These are phyloP conservation scores for Fraxinus floribunda DNA, from an alignment of 305 asterid species.

Conservation along the genomic window DNA sequence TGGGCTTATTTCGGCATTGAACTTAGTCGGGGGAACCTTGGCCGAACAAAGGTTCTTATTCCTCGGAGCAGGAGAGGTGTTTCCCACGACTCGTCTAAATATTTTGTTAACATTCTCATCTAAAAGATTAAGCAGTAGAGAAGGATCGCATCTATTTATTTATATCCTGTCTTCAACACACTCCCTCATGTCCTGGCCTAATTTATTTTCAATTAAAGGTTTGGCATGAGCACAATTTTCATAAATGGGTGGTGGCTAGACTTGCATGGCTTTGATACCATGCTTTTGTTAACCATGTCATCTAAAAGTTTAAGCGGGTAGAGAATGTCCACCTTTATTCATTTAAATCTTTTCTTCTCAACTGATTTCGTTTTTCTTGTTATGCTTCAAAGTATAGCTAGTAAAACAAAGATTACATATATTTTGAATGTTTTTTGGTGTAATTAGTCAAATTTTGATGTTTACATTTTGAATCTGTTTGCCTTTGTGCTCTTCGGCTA, in stretches of 20 bases:
- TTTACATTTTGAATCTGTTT: neutral
- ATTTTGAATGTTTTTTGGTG: neutral
- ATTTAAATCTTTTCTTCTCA: neutral
- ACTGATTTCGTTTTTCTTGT: neutral
- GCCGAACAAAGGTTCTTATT: neutral
- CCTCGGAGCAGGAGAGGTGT: neutral
- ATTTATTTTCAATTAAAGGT: neutral
- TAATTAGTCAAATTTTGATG: neutral
- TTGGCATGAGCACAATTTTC: neutral
- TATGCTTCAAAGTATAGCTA: neutral
- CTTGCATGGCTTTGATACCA: neutral
- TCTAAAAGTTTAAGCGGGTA: neutral
- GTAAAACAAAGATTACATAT: neutral
- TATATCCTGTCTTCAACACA: neutral
- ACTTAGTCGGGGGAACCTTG: neutral
- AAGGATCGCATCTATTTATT: neutral
- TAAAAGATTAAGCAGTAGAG: neutral
- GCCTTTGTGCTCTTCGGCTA: neutral
- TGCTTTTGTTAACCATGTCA: neutral
- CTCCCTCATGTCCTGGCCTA: neutral
- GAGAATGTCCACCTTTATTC: neutral
- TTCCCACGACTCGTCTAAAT: neutral
- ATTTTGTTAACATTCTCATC: neutral
- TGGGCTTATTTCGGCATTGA: neutral
- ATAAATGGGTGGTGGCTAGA: neutral